Conservation (phyloP, 805 yeast species). For the Limtongozyma cylindracea region DNA sequence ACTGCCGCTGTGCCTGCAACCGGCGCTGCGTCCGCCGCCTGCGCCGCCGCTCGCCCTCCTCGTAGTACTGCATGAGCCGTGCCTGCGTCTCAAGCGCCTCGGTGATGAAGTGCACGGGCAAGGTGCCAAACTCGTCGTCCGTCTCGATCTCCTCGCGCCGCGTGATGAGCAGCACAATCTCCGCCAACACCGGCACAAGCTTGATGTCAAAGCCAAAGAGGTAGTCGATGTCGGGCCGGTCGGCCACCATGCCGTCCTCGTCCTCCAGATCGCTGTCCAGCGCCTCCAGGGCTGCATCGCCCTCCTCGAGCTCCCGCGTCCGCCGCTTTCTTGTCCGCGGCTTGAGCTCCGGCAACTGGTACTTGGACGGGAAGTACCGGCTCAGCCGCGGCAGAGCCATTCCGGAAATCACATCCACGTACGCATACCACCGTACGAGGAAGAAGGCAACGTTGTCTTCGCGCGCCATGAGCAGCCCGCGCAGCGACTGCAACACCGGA, state of each 20-base stretch:
- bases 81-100: constrained; percentile 12
- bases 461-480: constrained; percentile 1
- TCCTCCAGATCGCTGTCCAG: not conserved
- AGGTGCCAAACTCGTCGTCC: not conserved
- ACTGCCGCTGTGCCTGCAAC: no score
- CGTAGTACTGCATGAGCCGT: constrained; percentile 1
- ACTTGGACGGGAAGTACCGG: constrained; percentile 4
- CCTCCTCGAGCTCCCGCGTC: constrained; percentile 1
- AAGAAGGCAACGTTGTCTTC: constrained; percentile 23
- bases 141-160: constrained; percentile 5
- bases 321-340: constrained; percentile 4
- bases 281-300: not conserved
- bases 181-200: constrained; percentile 30
- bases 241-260: constrained; percentile 1
- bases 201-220: constrained; percentile 41
- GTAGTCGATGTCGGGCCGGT: constrained; percentile 24
- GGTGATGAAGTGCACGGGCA: constrained; percentile 5
- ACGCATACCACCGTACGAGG: constrained; percentile 42
- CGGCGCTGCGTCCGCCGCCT: no score
- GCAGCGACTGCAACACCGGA: not conserved
- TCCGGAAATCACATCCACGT: constrained; percentile 35
- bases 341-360: constrained; percentile 1
- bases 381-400: constrained; percentile 4
- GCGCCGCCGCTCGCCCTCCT: constrained; percentile 1
- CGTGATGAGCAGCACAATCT: constrained; percentile 13